Evolutionary conservation across 2,329 filamentous ascomycete species (phyloP).

Genomic region (Tolypocladium inflatum): DNA sequence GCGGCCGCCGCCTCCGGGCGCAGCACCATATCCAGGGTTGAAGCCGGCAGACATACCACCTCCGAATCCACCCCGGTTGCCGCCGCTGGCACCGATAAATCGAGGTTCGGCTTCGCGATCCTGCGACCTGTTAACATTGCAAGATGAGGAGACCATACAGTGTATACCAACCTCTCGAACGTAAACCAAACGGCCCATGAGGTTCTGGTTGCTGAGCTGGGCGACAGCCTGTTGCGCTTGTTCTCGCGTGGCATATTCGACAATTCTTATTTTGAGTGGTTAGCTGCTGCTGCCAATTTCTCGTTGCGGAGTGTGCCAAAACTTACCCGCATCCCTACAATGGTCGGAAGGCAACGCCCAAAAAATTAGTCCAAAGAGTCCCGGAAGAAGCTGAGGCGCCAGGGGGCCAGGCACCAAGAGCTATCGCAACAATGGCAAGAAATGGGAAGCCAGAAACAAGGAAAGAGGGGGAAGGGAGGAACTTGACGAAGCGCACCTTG

Average conservation of each 20-base stretch:
- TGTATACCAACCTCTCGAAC: conserved; percentile 72
- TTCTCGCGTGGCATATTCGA: conserved; percentile 99
- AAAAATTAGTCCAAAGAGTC: background rate
- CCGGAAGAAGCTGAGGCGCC: background rate
- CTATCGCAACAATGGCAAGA: background rate
- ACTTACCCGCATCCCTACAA: conserved; percentile 99
- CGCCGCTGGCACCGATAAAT: conserved; percentile 68
- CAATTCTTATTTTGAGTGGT: conserved; percentile 58
- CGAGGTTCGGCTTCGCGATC: conserved; percentile 97
- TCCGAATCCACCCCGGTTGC: conserved; percentile 52
- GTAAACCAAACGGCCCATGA: conserved; percentile 97
- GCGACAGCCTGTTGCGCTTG: conserved; percentile 97
- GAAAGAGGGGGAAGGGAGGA: conserved; percentile 54
- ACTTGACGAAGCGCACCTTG: conserved; percentile 78
- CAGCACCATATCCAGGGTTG: conserved; percentile 44
- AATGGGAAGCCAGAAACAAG: conserved; percentile 45
- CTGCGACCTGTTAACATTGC: conserved; percentile 33
- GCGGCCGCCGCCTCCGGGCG: conserved; percentile 50
- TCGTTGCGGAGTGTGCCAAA: background rate
- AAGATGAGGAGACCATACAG: conserved; percentile 5
- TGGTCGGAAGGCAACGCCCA: conserved; percentile 65
- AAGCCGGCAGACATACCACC: conserved; percentile 44
- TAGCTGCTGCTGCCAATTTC: background rate
- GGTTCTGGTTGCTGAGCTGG: conserved; percentile 96
- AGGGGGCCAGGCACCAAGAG: background rate